Evolutionary conservation across 345 rosid species (phyloP), one percentile per base, ranked within the genome.

Genomic region (Dovyalis caffra): DNA sequence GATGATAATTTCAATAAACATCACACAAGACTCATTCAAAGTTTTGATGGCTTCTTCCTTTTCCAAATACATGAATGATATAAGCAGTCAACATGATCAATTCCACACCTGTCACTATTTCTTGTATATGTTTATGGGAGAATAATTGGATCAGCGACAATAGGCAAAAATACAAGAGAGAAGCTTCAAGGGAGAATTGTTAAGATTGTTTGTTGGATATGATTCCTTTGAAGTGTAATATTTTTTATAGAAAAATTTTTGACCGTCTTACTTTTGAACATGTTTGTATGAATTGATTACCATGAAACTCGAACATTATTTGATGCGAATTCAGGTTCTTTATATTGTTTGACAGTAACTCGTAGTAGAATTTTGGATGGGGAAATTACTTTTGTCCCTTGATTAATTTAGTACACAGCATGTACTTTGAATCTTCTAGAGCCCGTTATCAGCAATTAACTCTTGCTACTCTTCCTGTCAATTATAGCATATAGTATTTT

Each of bases 61-160:
- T n/a, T 25, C 62, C 28, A 57, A 37, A 28, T 74, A 72, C 77
- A 56, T 74, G 71, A 74, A 74, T 56, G 35, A 15, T 72, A 2
- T 12, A 28, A 66, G 53, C 26, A 65, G 77, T 66, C 71, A 51
- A n/a, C 47, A 8, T 53, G 77, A 20, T 18, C 9, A 5, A 37
- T 35, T n/a, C 63, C 6, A 6, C 11, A 16, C 31, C 53, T 56
- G 77, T 56, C 53, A n/a, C 11, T 65, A 65, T 66, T 53, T 53
- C 23, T 23, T 56, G 25, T 25, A 4, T 6, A 71, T 25, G 12
- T 8, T 16, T 58, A 57, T 57, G 18, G 53, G 51, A 16, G 28
- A 33, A n/a, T 25, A 34, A 57, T 23, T 35, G 23, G 29, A 56
- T 34, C 23, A 31, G 33, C 6, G 23, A 70, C 49, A 34, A 26